A percentile compares a stretch with the other conserved stretches of the same genome.
phyloP scores from a whole-genome alignment of 2,329 filamentous ascomycete genomes.

The Coniochaeta ligniaria region DNA sequence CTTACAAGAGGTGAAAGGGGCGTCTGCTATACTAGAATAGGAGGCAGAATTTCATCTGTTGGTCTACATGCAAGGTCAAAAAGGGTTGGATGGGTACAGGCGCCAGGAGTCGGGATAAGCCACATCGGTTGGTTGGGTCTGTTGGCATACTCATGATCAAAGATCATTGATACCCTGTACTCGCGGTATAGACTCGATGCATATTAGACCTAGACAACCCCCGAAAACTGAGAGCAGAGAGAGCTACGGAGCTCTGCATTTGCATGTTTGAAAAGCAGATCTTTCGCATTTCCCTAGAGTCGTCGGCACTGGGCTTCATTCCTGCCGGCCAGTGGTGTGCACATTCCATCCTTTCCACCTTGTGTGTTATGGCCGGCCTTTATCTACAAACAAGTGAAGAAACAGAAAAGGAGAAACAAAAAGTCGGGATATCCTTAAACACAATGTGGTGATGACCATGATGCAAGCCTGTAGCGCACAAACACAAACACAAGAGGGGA shows the following conservation, averaged over 20 bases:
- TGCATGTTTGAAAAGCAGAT: background rate
- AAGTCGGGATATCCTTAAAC: background rate
- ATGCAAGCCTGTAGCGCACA: slow-evolving; percentile 1
- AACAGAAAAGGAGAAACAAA: background rate
- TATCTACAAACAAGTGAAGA: background rate
- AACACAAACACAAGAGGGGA: slow-evolving; percentile 6
- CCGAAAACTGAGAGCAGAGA: background rate
- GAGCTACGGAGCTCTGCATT: background rate
- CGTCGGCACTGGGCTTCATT: background rate
- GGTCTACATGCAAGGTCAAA: background rate
- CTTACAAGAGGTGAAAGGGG: slow-evolving; percentile 2
- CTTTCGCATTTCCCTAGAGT: background rate
- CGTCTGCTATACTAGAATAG: background rate
- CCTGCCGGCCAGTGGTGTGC: background rate
- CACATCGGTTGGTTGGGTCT: background rate
- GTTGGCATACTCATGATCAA: background rate
- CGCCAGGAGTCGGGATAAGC: background rate
- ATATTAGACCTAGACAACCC: background rate
- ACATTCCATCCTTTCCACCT: background rate
- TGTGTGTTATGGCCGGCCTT: background rate
- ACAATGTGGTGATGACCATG: background rate
- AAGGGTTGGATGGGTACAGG: background rate
- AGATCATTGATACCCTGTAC: background rate
- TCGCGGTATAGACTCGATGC: background rate
- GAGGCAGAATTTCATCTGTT: background rate